Base-by-base conservation (phyloP, 176 grass and related monocot genomes). In the Aegilops speltoides region DNA sequence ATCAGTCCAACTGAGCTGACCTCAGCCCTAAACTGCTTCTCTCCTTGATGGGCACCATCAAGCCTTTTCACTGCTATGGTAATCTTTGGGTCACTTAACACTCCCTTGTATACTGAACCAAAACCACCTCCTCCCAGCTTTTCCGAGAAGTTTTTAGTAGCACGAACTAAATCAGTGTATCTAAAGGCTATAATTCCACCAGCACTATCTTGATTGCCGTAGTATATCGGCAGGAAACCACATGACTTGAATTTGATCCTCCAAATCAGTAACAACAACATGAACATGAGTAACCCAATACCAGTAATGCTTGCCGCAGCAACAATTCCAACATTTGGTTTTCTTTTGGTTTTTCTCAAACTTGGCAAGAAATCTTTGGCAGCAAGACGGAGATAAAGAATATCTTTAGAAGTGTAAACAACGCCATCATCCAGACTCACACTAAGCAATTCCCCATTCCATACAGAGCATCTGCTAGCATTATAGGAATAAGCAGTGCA, bases 21-120 rank as follows among this genome's bases (percentile, higher is more conserved):
- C 63, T 68, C 31, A 9, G 66, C 66, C 66, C 66, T 68, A 17
- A 68, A 68, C 33, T 68, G 66, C 66, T 68, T 68, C 66, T 68
- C 66, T 68, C 66, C 31, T 68, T 68, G 66, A 68, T 33, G 32
- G 8, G 16, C 66, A 68, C 66, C 66, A 36, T 36, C 66, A 34
- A 69, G 32, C 66, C 34, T 69, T 69, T 69, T 69, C 1, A 69
- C 66, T 11, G 66, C 66, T 36, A 69, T 37, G 5, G 32, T 33
- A 36, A 0, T 71, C 7, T 41, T 41, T 24, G 66, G 10, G 13
- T 68, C 8, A 68, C 16, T 68, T 20, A 68, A 20, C 8, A 68
- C 1, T 1, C 66, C 66, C 16, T 34, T 68, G 29, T 68, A 68
- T 33, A 34, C 65, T 4, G 29, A 68, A 20, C 65, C 65, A 68